Evolutionary conservation across 1,284 basidiomycete genomes (phyloP).

Genomic region (Phlebopus sp.): DNA sequence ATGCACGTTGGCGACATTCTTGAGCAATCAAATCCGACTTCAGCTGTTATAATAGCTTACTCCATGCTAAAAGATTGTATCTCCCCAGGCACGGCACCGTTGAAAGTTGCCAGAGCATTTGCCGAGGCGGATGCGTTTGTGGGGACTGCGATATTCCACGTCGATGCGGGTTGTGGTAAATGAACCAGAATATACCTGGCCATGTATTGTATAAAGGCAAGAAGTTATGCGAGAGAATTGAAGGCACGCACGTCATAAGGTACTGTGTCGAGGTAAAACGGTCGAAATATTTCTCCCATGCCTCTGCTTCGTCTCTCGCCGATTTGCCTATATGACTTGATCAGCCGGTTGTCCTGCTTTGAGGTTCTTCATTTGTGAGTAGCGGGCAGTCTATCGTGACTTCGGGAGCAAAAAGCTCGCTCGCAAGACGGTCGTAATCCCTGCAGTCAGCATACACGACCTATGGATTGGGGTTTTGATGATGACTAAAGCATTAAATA

Average conservation of each 20-base stretch:
- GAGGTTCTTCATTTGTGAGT: slow-evolving; percentile 20
- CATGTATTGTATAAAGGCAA: neutral
- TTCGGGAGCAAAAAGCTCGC: slow-evolving; percentile 25
- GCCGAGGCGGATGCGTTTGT: slow-evolving; percentile 25
- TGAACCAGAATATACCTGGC: slow-evolving; percentile 25
- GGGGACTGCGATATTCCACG: slow-evolving; percentile 20
- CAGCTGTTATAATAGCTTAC: slow-evolving; percentile 9
- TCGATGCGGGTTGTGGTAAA: slow-evolving; percentile 24
- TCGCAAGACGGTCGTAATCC: slow-evolving; percentile 25
- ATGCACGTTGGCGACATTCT: neutral
- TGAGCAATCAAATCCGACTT: neutral
- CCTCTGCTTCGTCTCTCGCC: slow-evolving; percentile 18
- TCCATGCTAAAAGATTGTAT: slow-evolving; percentile 21
- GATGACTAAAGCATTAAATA: neutral
- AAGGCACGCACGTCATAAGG: slow-evolving; percentile 21
- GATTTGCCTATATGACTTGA: slow-evolving; percentile 10
- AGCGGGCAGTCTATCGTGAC: slow-evolving; percentile 24
- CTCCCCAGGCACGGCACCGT: slow-evolving; percentile 22
- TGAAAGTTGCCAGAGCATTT: slow-evolving; percentile 23
- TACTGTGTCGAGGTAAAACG: slow-evolving; percentile 24
- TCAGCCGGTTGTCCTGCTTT: slow-evolving; percentile 8
- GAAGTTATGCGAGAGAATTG: neutral
- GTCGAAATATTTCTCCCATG: slow-evolving; percentile 18
- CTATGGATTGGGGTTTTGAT: slow-evolving; percentile 8
- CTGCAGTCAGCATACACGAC: slow-evolving; percentile 25